Evolutionary conservation across 345 rosid genomes (phyloP).

Genomic region (Brassica rapa): DNA sequence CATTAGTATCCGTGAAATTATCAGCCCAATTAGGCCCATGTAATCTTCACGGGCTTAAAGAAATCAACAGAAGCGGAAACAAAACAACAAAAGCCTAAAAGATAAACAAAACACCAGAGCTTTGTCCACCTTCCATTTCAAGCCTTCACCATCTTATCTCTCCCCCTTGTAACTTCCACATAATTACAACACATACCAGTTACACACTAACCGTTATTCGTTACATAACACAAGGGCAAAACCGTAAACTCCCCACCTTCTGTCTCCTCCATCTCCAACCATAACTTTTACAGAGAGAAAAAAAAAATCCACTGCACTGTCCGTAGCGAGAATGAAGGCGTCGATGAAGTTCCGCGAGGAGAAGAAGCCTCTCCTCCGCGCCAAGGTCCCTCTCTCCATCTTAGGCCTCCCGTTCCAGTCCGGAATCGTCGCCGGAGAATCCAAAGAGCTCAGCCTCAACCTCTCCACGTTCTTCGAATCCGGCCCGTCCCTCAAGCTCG

Average conservation of each 20-base stretch:
- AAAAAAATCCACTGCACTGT: not conserved
- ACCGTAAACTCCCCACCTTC: not conserved
- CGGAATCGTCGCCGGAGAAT: slow-evolving; percentile 84
- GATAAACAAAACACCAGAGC: slow-evolving; percentile 18
- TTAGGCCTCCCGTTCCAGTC: slow-evolving; percentile 69
- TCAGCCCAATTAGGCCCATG: not conserved
- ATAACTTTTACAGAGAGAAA: not conserved
- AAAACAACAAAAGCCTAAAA: not conserved
- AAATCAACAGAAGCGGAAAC: not conserved
- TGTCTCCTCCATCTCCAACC: not conserved
- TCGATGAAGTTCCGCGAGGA: slow-evolving; percentile 93
- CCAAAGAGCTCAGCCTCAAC: slow-evolving; percentile 75
- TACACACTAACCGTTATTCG: not conserved
- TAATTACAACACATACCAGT: slow-evolving; percentile 31
- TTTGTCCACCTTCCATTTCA: slow-evolving; percentile 24
- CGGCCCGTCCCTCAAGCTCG: slow-evolving; percentile 75
- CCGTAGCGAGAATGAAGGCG: slow-evolving; percentile 62
- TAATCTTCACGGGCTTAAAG: not conserved
- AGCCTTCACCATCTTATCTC: slow-evolving; percentile 5
- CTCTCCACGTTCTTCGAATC: slow-evolving; percentile 82
- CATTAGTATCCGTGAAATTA: too few relatives aligned
- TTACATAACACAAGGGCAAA: slow-evolving; percentile 18
- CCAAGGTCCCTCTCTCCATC: slow-evolving; percentile 73
- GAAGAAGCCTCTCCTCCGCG: slow-evolving; percentile 60
- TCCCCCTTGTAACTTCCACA: not conserved